Base-by-base conservation (phyloP, 805 yeast genomes). In the Priceomyces carsonii region DNA sequence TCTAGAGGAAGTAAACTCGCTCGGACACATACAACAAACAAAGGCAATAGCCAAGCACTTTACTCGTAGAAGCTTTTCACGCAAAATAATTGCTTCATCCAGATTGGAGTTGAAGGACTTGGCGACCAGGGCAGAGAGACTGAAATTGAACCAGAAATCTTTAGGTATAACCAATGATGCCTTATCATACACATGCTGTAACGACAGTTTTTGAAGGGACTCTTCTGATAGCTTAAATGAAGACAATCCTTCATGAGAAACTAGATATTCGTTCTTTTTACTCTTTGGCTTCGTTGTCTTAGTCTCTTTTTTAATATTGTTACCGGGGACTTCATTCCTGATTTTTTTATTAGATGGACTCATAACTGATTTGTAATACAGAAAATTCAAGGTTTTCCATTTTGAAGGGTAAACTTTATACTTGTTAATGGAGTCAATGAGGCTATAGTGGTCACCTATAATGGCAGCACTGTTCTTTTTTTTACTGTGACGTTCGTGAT, bases 1-100 rank as follows among this genome's bases (percentile, higher is more conserved):
- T 35, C 78, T 70, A 8, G 87, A 72, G 5, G 83, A 77, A 15
- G 85, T 74, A 36, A 69, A 77, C 29, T 77, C 75, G 32, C 80
- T 79, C 5, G 71, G 63, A 42, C 73, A 75, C 36, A 78, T 69
- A 28, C 81, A 72, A 13, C 81, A 73, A 2, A 80, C 68, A 44
- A 81, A 77, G 0, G 85, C 85, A 29, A 84, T 67, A 1, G 95
- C 77, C 34, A 76, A 62, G 47, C 86, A 76, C 54, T 87, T 85
- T 31, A 80, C 66, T 15, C 76, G 70, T 5, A 85, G 69, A 12
- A 89, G 66, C 38, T 77, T 68, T 24, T 72, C 71, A 42, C 96
- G 72, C 37, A 81, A 51, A 24, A 65, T 59, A 28, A 80, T 57
- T 32, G 80, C 69, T 25, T 79, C 83, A 30, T 61, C 63, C 2